These are phyloP conservation scores for Bromus sterilis DNA, from an alignment of 176 grass and related monocot genomes.

Conservation along the genomic window DNA sequence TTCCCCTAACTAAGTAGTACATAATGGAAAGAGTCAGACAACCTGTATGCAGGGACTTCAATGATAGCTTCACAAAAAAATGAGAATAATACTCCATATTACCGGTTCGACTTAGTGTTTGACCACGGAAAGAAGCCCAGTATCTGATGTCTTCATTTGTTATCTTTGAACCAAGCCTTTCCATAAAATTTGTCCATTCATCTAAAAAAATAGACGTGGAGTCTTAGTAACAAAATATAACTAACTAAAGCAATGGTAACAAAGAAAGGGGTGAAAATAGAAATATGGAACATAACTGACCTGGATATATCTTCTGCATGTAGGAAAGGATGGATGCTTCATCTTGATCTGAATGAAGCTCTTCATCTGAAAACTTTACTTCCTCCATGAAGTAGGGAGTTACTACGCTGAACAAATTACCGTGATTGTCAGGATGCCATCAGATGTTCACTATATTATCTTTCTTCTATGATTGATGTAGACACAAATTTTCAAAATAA, in stretches of 20 bases:
- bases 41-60: not conserved
- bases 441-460: not conserved
- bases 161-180: slow-evolving; percentile 47
- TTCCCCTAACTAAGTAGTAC: slow-evolving; percentile 62
- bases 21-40: slow-evolving; percentile 20
- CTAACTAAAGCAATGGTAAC: not conserved
- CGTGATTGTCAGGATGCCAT: slow-evolving; percentile 5
- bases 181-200: slow-evolving; percentile 83
- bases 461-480: not conserved
- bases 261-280: not conserved
- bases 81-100: slow-evolving; percentile 15
- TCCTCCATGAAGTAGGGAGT: slow-evolving; percentile 95
- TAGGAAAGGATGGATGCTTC: slow-evolving; percentile 77
- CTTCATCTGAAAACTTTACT: slow-evolving; percentile 84
- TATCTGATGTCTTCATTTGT: slow-evolving; percentile 69
- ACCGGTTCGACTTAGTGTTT: slow-evolving; percentile 97
- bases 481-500: slow-evolving; percentile 3
- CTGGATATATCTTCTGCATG: slow-evolving; percentile 98
- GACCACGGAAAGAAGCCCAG: slow-evolving; percentile 95
- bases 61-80: not conserved
- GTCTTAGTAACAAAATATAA: slow-evolving; percentile 14
- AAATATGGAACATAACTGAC: slow-evolving; percentile 21
- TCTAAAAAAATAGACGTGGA: slow-evolving; percentile 33
- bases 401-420: slow-evolving; percentile 46
- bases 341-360: slow-evolving; percentile 81